Base-by-base conservation (phyloP, 176 grass and related monocot species). In the Carex scoparia region DNA sequence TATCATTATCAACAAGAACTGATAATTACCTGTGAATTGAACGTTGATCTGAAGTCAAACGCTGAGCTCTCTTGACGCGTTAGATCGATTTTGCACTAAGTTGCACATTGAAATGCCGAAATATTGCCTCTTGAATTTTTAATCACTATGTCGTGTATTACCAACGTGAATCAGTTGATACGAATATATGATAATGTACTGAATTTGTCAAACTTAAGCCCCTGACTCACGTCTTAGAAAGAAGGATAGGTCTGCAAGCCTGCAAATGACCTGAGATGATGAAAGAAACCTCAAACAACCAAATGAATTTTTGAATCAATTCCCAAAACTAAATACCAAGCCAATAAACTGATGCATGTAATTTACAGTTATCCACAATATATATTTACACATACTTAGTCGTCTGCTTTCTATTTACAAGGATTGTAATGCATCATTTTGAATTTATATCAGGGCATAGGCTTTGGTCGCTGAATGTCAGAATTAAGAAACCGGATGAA, bases 401-500 rank as follows among this genome's bases (percentile, higher is more conserved):
- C 62, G 46, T 57, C 23, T 55, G 61, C 14, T 66, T 69, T 69
- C 61, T 83, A 83, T 51, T 83, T 83, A 53, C 61, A 48, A 53
- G 28, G 74, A 78, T 78, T 18, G 51, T 78, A 16, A 78, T 78
- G 51, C 51, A 16, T 78, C 51, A 32, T 78, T 14, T 78, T 6
- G 12, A 78, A 55, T 78, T 57, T 27, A 33, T 56, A 56, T 78
- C 74, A 78, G 46, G 33, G 35, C 42, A 76, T 62, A 79, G 23
- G 61, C 55, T 31, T 87, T 23, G 61, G 37, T 7, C 18, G 57
- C 74, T 85, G 81, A 5, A 16, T 85, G 61, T 35, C 80, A 23
- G 79, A 61, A 27, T 88, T 87, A 65, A 97, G 54, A 87, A 94
- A 93, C 69, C 28, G 69, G 32, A 89, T 44, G 44, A 87, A 87